phyloP scores from a whole-genome alignment of 2,329 filamentous ascomycete species.

The Colletotrichum aenigma region DNA sequence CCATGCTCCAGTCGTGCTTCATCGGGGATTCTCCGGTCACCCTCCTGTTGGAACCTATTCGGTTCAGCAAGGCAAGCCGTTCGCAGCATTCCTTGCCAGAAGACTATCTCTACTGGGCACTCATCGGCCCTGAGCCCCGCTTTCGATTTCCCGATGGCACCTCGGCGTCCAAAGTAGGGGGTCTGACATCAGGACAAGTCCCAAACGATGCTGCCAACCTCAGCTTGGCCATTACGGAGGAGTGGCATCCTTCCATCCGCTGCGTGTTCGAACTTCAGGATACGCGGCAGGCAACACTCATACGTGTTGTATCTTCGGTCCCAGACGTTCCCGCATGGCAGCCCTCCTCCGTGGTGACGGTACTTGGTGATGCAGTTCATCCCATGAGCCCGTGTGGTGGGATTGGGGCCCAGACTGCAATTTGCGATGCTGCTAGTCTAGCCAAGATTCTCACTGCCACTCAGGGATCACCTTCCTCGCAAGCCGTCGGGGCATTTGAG shows the following conservation, averaged over 20 bases:
- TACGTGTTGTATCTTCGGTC: constrained; percentile 69
- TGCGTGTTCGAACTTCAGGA: constrained; percentile 64
- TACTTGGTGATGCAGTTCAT: constrained; percentile 63
- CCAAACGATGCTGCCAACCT: not conserved
- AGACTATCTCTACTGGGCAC: constrained; percentile 4
- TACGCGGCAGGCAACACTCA: constrained; percentile 63
- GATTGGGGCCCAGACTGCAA: constrained; percentile 37
- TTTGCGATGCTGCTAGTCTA: not conserved
- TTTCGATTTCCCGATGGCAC: not conserved
- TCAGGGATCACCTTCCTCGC: not conserved
- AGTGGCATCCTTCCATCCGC: constrained; percentile 51
- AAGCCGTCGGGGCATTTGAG: not conserved
- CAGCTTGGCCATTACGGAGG: constrained; percentile 38
- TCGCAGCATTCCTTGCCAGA: not conserved
- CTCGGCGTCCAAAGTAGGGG: not conserved
- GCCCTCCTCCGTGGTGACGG: constrained; percentile 61
- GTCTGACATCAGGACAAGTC: not conserved
- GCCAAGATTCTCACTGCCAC: not conserved
- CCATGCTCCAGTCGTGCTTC: not conserved
- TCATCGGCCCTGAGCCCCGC: not conserved
- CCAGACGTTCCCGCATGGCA: constrained; percentile 66
- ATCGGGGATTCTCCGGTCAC: not conserved
- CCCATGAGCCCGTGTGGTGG: constrained; percentile 63
- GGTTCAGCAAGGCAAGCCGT: not conserved
- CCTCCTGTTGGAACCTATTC: not conserved